Conservation (phyloP, 768 basidiomycete genomes). For the Tulasnella sp. region DNA sequence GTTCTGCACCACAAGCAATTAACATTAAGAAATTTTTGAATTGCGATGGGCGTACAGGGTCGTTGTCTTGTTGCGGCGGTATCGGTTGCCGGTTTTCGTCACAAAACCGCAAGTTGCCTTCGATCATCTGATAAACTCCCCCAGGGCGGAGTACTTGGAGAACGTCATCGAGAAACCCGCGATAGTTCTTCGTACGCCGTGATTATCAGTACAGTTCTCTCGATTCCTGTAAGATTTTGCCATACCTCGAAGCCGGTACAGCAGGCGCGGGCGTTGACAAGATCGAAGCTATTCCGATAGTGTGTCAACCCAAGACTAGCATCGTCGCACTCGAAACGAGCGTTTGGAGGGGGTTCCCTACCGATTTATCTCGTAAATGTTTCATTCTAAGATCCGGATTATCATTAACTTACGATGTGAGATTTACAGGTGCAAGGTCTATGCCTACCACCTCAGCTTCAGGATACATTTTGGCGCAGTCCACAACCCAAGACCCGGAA, state of each 20-base stretch:
- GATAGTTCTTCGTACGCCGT: neutral
- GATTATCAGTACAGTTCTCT: neutral
- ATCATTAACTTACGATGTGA: neutral
- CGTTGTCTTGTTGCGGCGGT: neutral
- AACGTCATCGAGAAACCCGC: neutral
- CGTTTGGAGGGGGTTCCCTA: constrained; percentile 17
- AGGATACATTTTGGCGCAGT: constrained; percentile 1
- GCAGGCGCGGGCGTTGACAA: neutral
- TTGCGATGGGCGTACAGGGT: neutral
- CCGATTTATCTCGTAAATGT: neutral
- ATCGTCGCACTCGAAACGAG: constrained; percentile 20
- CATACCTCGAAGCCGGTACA: neutral
- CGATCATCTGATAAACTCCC: constrained; percentile 2
- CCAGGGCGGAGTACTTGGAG: constrained; percentile 1
- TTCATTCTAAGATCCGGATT: no score
- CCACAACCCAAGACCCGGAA: constrained; percentile 14
- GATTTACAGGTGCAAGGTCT: constrained; percentile 17
- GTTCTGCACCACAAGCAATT: neutral
- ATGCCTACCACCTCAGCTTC: constrained; percentile 3
- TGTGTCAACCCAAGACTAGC: constrained; percentile 14
- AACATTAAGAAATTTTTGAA: neutral
- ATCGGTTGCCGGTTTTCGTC: neutral
- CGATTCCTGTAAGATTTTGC: neutral
- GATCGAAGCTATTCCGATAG: constrained; percentile 13
- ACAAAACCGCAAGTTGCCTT: constrained; percentile 1